Conservation (phyloP, 352 stramenopile species). For the Phytophthora citrophthora region DNA sequence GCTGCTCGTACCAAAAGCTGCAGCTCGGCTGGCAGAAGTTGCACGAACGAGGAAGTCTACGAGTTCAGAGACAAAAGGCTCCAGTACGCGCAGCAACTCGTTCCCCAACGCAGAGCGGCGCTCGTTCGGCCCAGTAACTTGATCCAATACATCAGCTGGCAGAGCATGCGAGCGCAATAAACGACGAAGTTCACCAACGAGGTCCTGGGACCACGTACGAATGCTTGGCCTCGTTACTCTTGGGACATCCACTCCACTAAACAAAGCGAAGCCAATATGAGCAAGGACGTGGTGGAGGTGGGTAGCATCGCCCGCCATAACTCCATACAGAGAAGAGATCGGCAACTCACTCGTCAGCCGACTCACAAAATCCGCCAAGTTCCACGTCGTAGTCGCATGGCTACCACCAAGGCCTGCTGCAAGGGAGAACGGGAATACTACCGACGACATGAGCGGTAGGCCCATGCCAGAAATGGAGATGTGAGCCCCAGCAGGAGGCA, state of each 20-base stretch:
- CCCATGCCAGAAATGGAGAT: constrained; percentile 47
- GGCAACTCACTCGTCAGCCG: constrained; percentile 55
- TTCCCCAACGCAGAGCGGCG: constrained; percentile 41
- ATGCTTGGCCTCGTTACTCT: constrained; percentile 60
- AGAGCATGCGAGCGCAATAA: constrained; percentile 49
- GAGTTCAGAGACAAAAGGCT: constrained; percentile 67
- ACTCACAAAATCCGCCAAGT: constrained; percentile 61
- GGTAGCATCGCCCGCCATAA: constrained; percentile 53
- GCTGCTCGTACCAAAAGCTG: constrained; percentile 52
- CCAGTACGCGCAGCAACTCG: constrained; percentile 54
- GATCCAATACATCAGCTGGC: constrained; percentile 37
- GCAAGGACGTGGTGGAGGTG: constrained; percentile 64
- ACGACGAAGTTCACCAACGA: constrained; percentile 52
- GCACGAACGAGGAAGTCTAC: constrained; percentile 65
- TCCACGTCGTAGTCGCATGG: constrained; percentile 60
- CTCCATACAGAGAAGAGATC: constrained; percentile 55
- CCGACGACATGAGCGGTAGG: constrained; percentile 48
- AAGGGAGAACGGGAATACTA: constrained; percentile 64
- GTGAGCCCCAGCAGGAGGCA: constrained; percentile 18
- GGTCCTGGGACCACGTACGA: constrained; percentile 57
- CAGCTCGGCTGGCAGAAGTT: constrained; percentile 60
- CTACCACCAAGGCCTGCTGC: constrained; percentile 42
- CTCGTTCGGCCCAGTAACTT: constrained; percentile 31
- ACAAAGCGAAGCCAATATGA: constrained; percentile 61
- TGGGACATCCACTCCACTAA: constrained; percentile 69